A percentile compares a stretch with the other conserved stretches of the same genome.
phyloP scores from a whole-genome alignment of 495 filamentous ascomycete species.

The Trichoderma gamsii region DNA sequence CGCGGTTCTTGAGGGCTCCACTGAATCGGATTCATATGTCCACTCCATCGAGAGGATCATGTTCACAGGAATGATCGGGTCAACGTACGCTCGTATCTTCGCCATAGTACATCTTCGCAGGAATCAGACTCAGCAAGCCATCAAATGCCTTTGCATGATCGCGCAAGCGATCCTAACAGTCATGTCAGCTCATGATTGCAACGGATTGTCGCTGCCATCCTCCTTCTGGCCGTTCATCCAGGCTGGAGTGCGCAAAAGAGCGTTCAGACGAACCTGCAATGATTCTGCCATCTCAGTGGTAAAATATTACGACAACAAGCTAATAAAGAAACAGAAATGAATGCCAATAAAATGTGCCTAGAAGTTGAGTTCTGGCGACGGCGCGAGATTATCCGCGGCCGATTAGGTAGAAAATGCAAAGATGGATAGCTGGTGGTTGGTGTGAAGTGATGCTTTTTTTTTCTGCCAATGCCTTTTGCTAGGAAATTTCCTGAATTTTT shows the following conservation, averaged over 20 bases:
- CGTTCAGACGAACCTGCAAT: constrained; percentile 30
- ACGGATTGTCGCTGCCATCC: neutral
- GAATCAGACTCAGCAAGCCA: constrained; percentile 84
- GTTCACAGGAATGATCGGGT: neutral
- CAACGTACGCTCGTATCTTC: constrained; percentile 72
- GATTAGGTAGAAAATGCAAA: neutral
- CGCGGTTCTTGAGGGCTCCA: neutral
- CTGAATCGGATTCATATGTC: constrained; percentile 13
- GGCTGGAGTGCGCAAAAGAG: constrained; percentile 12
- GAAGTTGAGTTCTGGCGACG: neutral
- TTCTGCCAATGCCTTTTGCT: constrained; percentile 9
- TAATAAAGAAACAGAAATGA: neutral
- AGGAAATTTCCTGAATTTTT: constrained; percentile 9
- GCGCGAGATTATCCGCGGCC: neutral
- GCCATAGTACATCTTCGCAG: constrained; percentile 86
- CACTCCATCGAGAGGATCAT: neutral
- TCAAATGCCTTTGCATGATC: constrained; percentile 84
- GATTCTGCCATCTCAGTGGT: constrained; percentile 28
- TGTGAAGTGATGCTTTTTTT: constrained; percentile 7
- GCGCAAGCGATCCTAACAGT: constrained; percentile 69
- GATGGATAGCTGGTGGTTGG: neutral
- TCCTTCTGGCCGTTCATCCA: constrained; percentile 17
- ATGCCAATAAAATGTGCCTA: neutral
- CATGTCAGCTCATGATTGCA: constrained; percentile 19
- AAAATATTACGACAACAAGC: neutral